These are phyloP conservation scores for Isabelozyma heimii DNA, from an alignment of 805 yeast genomes.

Conservation along the genomic window DNA sequence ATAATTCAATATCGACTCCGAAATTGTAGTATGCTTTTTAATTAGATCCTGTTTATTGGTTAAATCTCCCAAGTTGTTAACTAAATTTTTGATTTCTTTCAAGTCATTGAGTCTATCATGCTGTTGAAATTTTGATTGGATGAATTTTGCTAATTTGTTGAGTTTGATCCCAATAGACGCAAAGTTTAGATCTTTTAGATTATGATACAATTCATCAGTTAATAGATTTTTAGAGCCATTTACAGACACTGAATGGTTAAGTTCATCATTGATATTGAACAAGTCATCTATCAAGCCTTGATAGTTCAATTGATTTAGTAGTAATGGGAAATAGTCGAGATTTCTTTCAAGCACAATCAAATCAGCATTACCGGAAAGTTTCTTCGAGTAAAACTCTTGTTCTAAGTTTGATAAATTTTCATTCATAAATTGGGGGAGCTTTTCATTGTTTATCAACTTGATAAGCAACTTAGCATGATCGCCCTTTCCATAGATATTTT, in stretches of 20 bases:
- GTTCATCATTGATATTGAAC: conserved; percentile 41
- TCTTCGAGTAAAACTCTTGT: conserved; percentile 30
- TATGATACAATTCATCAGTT: conserved; percentile 48
- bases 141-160: conserved; percentile 64
- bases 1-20: conserved; percentile 57
- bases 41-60: conserved; percentile 68
- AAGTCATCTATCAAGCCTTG: conserved; percentile 79
- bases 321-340: conserved; percentile 67
- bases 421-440: conserved; percentile 33
- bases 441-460: conserved; percentile 33
- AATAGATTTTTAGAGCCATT: conserved; percentile 18
- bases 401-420: conserved; percentile 34
- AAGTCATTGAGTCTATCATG: conserved; percentile 19
- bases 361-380: conserved; percentile 56
- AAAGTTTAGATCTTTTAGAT: conserved; percentile 67
- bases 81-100: conserved; percentile 64
- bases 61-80: conserved; percentile 62
- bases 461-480: conserved; percentile 49
- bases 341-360: conserved; percentile 77
- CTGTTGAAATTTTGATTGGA: conserved; percentile 59
- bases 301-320: conserved; percentile 77
- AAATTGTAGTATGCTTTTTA: conserved; percentile 69
- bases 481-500: conserved; percentile 62
- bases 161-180: conserved; percentile 73
- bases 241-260: conserved; percentile 27